A percentile compares a stretch with the other conserved stretches of the same genome.
Conservation (phyloP, 2,329 filamentous ascomycete species). For the Fusarium sp. region DNA sequence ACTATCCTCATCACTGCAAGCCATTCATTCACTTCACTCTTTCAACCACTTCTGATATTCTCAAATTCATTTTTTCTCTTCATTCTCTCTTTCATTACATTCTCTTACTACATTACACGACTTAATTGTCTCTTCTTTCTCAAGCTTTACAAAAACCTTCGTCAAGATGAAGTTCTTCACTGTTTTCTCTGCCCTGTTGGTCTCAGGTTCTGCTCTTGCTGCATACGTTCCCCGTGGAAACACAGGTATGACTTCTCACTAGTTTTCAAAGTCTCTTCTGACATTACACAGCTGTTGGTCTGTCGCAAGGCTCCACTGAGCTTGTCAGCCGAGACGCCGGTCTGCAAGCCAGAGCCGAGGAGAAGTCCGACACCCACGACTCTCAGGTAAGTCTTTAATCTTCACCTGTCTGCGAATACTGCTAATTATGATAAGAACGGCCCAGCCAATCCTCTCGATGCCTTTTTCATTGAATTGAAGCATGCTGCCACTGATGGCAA, state of each 20-base stretch:
- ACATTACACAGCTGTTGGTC: background rate
- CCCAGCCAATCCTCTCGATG: background rate
- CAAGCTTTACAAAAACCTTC: background rate
- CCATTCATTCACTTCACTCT: too few relatives aligned
- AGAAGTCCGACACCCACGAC: background rate
- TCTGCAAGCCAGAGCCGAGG: background rate
- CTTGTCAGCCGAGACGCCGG: background rate
- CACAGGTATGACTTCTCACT: background rate
- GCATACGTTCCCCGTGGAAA: background rate
- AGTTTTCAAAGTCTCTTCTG: background rate
- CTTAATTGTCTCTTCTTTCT: background rate
- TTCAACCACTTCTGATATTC: too few relatives aligned
- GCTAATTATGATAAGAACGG: background rate
- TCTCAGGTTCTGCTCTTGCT: background rate
- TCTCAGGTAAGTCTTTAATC: background rate
- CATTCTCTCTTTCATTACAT: too few relatives aligned
- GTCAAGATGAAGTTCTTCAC: conserved; percentile 8
- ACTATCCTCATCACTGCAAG: too few relatives aligned
- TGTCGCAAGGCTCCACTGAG: background rate
- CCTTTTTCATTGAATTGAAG: background rate
- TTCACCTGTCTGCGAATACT: too few relatives aligned
- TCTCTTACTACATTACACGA: too few relatives aligned
- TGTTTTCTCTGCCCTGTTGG: background rate
- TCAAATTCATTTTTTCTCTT: too few relatives aligned
- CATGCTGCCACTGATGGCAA: background rate